Evolutionary conservation across 257 asterid species (phyloP).

Genomic region (Primulina tabacum): DNA sequence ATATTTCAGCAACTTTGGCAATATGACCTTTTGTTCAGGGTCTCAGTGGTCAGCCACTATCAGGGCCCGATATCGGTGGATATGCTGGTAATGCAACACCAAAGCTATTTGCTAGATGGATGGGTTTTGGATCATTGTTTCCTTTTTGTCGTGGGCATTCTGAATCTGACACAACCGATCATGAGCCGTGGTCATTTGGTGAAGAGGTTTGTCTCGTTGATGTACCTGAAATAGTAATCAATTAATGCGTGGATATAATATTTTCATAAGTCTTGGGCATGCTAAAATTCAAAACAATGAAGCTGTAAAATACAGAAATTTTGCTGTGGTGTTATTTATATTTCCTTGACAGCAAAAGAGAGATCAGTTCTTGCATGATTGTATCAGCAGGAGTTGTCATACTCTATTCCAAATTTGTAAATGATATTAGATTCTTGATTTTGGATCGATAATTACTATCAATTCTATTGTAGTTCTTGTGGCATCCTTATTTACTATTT

Average conservation of each 20-base stretch:
- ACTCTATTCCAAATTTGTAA: neutral
- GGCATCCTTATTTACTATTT: constrained; percentile 19
- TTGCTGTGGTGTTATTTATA: neutral
- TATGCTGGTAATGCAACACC: constrained; percentile 96
- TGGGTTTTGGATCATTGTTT: constrained; percentile 90
- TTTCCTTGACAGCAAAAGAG: neutral
- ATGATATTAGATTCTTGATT: too few species aligned
- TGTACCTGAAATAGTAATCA: neutral
- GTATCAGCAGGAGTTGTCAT: neutral
- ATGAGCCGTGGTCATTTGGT: constrained; percentile 98
- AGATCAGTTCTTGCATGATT: neutral
- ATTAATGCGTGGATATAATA: neutral
- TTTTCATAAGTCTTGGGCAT: constrained; percentile 10
- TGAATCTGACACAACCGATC: constrained; percentile 71
- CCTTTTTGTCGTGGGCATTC: constrained; percentile 99
- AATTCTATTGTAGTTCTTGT: constrained; percentile 19
- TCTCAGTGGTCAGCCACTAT: constrained; percentile 86
- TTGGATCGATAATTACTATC: neutral
- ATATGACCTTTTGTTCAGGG: constrained; percentile 55
- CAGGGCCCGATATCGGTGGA: constrained; percentile 99
- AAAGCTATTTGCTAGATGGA: constrained; percentile 94
- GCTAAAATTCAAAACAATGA: neutral
- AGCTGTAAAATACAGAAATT: neutral
- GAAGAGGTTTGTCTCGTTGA: constrained; percentile 61
- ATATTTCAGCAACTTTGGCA: neutral